phyloP scores from a whole-genome alignment of 352 stramenopile genomes.

The Phytopythium vexans region DNA sequence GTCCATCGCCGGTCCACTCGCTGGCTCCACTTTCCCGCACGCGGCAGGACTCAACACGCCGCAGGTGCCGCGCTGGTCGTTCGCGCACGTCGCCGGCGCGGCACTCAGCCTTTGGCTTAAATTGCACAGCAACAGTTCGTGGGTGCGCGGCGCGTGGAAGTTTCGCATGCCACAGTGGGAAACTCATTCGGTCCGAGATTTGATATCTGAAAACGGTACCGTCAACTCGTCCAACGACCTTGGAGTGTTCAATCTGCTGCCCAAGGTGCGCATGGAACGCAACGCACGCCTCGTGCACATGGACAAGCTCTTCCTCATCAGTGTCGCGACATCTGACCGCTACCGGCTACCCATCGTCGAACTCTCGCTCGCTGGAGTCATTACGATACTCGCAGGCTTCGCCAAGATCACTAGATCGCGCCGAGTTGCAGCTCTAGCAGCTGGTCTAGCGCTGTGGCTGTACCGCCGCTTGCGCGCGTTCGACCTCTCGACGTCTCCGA shows the following conservation, averaged over 20 bases:
- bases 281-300: conserved; percentile 46
- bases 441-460: no score
- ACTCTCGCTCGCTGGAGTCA: not conserved
- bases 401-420: no score
- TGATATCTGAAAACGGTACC: conserved; percentile 28
- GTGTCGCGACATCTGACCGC: conserved; percentile 48
- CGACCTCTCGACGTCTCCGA: no score
- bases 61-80: conserved; percentile 18
- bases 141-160: conserved; percentile 39
- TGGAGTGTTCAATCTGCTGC: conserved; percentile 48
- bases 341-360: conserved; percentile 22
- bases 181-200: conserved; percentile 13
- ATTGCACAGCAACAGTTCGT: conserved; percentile 28
- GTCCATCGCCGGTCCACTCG: conserved; percentile 54
- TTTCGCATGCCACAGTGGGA: conserved; percentile 64
- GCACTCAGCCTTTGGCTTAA: conserved; percentile 42
- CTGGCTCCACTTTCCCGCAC: conserved; percentile 29
- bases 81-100: conserved; percentile 22
- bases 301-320: conserved; percentile 55
- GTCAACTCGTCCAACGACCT: conserved; percentile 47
- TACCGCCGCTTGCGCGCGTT: no score
- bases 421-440: no score
- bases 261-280: conserved; percentile 34
- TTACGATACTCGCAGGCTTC: conserved; percentile 10
- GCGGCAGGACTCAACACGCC: conserved; percentile 23